Base-by-base conservation (phyloP, 2,329 filamentous ascomycete species). In the Ceratocystis diversiconidia region DNA sequence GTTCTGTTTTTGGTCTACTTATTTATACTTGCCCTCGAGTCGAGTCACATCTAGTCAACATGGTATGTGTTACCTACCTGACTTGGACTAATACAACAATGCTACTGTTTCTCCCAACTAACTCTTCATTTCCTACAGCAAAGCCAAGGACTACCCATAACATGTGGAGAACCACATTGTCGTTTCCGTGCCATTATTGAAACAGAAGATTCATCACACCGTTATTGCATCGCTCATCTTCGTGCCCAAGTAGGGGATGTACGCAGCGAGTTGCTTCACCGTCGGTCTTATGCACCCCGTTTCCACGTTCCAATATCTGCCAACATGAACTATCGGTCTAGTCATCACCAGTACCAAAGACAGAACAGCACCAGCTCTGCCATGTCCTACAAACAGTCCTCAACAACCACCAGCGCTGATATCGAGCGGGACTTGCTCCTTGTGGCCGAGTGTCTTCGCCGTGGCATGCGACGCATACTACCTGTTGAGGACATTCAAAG, bases 151-250 rank as follows among this genome's bases (percentile, higher is more conserved):
- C 32, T 19, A 10, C 41, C 61, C 17, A 19, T 48, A 8, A 32
- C 61, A 8, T 66, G 65, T 22, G 43, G 43, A n/a, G 25, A 48
- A 30, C 12, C 61, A n/a, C 22, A 19, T 8, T 66, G 65, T 32
- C 61, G 61, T 3, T 66, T 60, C 19, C 65, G 65, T n/a, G 65
- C 65, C 10, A 66, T 62, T 2, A 63, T 66, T 19, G 52, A 63
- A 50, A 66, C 65, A 17, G 64, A 65, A 62, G 64, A 66, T 32
- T 55, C 28, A 3, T 36, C 43, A 19, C 25, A 46, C 30, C 64
- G 64, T 32, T 55, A 63, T 32, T 66, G 65, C 22, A 63, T 66
- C n/a, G 41, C 63, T 5, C 65, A 66, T 43, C 50, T 66, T 17
- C 61, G 65, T 25, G 61, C 65, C 22, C 50, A 62, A 30, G 52